A percentile compares a stretch with the other conserved stretches of the same genome.
Conservation (phyloP, 2,329 filamentous ascomycete genomes). For the Cladosporium sp. region DNA sequence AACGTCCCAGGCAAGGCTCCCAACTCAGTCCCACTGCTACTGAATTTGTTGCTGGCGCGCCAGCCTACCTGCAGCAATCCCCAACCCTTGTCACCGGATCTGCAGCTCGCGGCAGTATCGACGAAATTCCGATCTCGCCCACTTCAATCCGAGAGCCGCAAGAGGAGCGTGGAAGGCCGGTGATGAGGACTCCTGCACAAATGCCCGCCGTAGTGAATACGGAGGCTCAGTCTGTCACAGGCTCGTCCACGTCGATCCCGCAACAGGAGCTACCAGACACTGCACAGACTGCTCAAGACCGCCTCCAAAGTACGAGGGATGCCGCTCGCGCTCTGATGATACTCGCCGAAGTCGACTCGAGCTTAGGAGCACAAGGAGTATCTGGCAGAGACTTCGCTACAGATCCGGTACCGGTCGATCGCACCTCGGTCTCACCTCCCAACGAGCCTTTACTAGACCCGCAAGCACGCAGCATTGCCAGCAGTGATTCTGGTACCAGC, state of each 20-base stretch:
- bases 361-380: neutral
- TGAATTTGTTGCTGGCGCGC: neutral
- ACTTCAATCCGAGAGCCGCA: neutral
- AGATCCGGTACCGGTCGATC: neutral
- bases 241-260: neutral
- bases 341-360: neutral
- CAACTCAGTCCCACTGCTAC: constrained; percentile 4
- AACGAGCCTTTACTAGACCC: neutral
- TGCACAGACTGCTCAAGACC: neutral
- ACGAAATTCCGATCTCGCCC: constrained; percentile 7
- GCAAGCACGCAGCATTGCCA: neutral
- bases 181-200: neutral
- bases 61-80: neutral
- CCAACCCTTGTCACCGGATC: neutral
- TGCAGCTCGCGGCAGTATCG: neutral
- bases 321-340: neutral
- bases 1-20: constrained; percentile 1
- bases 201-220: neutral
- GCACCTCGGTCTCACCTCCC: neutral
- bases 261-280: neutral
- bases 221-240: neutral
- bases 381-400: constrained; percentile 6
- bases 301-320: neutral
- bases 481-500: neutral
- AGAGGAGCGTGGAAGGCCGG: neutral